A percentile compares a stretch with the other conserved stretches of the same genome.
phyloP scores from a whole-genome alignment of 2,329 filamentous ascomycete species.

The Aspergillus sp. region DNA sequence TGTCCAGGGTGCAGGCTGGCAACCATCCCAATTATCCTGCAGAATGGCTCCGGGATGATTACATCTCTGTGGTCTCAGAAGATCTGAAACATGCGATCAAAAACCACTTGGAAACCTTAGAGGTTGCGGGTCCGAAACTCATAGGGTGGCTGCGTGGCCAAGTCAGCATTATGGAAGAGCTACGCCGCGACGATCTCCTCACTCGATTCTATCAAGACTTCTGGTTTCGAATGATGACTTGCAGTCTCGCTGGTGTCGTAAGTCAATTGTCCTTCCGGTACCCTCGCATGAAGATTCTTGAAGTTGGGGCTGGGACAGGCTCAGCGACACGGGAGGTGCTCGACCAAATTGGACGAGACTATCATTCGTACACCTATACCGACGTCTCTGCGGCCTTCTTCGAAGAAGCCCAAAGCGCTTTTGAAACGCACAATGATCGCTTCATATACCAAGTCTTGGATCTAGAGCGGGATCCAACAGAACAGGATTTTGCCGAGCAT shows the following conservation, averaged over 20 bases:
- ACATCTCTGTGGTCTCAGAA: background rate
- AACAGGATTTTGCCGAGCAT: conserved; percentile 37
- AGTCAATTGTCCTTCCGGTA: conserved; percentile 27
- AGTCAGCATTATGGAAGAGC: background rate
- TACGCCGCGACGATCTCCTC: background rate
- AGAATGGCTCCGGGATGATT: background rate
- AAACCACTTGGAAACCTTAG: background rate
- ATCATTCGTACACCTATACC: conserved; percentile 47
- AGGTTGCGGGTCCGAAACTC: background rate
- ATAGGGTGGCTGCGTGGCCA: conserved; percentile 1
- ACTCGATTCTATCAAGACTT: background rate
- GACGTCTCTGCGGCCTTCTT: conserved; percentile 49
- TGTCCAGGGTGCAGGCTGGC: background rate
- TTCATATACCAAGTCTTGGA: conserved; percentile 32
- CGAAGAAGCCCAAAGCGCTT: conserved; percentile 30
- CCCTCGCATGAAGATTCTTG: conserved; percentile 38
- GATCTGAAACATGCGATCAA: background rate
- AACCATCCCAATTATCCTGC: background rate
- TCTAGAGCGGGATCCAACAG: conserved; percentile 28
- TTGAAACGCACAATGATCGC: conserved; percentile 17
- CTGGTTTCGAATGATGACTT: background rate
- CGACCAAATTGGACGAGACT: conserved; percentile 26
- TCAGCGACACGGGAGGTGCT: conserved; percentile 37
- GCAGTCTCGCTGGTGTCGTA: background rate
- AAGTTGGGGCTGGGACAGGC: conserved; percentile 42